phyloP scores from a whole-genome alignment of 1,139 yeast species.

The Zhuliangozyma blackwelliae region DNA sequence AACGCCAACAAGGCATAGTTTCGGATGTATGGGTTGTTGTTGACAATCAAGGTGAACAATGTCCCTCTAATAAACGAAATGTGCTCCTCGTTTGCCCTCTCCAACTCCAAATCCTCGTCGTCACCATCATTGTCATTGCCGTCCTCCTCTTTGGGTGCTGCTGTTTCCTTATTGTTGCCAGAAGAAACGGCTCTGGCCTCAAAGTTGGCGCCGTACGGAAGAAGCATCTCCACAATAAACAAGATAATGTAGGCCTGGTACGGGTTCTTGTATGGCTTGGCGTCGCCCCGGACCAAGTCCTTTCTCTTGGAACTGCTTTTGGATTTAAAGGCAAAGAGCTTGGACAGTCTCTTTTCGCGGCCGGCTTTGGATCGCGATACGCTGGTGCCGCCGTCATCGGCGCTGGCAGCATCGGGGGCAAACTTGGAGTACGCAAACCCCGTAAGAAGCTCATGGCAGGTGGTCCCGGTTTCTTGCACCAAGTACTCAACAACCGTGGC shows the following conservation, averaged over 20 bases:
- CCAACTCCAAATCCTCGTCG: constrained; percentile 12
- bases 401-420: constrained; percentile 1
- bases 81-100: constrained; percentile 18
- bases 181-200: constrained; percentile 18
- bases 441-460: constrained; percentile 35
- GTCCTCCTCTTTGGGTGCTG: too few species aligned
- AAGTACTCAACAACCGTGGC: constrained; percentile 26
- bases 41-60: constrained; percentile 30
- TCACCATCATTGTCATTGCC: constrained; percentile 1
- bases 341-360: constrained; percentile 21
- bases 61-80: constrained; percentile 27
- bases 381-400: not conserved
- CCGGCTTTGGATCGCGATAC: not conserved
- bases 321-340: constrained; percentile 24
- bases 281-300: constrained; percentile 13
- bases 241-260: constrained; percentile 33
- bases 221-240: constrained; percentile 25
- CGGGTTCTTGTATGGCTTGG: constrained; percentile 31
- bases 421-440: constrained; percentile 31
- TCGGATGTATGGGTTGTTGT: constrained; percentile 32
- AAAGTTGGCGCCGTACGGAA: constrained; percentile 39
- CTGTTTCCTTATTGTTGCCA: constrained; percentile 9
- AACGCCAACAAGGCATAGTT: constrained; percentile 33
- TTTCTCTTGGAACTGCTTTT: constrained; percentile 21
- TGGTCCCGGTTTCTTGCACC: constrained; percentile 37